These are phyloP conservation scores for Candida chilensis DNA, from an alignment of 805 yeast genomes.

Conservation along the genomic window DNA sequence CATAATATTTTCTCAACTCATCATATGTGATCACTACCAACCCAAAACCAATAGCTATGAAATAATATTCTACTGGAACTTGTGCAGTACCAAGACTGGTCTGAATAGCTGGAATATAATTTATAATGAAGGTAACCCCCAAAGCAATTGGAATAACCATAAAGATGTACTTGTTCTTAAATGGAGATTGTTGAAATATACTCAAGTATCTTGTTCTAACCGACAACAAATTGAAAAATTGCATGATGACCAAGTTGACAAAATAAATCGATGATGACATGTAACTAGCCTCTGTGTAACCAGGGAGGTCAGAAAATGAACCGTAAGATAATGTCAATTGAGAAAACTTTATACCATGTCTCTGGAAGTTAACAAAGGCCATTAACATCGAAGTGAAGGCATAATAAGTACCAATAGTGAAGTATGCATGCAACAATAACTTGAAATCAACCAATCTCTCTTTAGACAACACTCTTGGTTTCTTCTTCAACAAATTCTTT, in stretches of 20 bases:
- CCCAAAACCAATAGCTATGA: slow-evolving; percentile 37
- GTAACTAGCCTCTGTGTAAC: slow-evolving; percentile 12
- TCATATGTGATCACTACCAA: slow-evolving; percentile 25
- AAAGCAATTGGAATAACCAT: slow-evolving; percentile 23
- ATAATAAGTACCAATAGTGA: slow-evolving; percentile 29
- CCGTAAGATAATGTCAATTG: slow-evolving; percentile 26
- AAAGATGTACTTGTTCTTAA: slow-evolving; percentile 19
- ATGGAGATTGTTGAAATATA: slow-evolving; percentile 30
- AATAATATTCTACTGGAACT: slow-evolving; percentile 36
- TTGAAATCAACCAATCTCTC: slow-evolving; percentile 29
- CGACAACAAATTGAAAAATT: slow-evolving; percentile 32
- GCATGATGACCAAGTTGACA: slow-evolving; percentile 35
- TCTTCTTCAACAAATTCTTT: slow-evolving; percentile 25
- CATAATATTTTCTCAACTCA: slow-evolving; percentile 27
- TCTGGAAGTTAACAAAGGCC: slow-evolving; percentile 24
- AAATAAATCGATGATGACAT: slow-evolving; percentile 36
- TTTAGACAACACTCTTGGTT: slow-evolving; percentile 31
- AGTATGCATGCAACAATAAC: slow-evolving; percentile 31
- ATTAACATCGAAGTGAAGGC: slow-evolving; percentile 29
- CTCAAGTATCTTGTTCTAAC: slow-evolving; percentile 32
- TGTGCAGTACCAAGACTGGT: slow-evolving; percentile 19
- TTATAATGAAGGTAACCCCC: slow-evolving; percentile 28
- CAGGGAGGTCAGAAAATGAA: slow-evolving; percentile 10
- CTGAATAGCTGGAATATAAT: slow-evolving; percentile 30
- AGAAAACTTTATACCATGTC: slow-evolving; percentile 23